Evolutionary conservation across 768 basidiomycete species (phyloP).

Genomic region (Calocybe gangraenosa): DNA sequence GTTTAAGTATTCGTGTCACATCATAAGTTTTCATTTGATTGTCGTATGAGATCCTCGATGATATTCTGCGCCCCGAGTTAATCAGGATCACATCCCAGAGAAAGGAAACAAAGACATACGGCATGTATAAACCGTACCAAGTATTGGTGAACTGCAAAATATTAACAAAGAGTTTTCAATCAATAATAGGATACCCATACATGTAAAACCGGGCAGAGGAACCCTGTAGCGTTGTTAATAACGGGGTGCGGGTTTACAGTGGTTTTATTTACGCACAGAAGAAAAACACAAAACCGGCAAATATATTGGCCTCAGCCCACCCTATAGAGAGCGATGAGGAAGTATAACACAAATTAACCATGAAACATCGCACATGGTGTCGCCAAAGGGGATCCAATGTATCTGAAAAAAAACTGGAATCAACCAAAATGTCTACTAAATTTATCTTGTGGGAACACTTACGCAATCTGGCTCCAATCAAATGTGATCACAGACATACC

Average conservation of each 20-base stretch:
- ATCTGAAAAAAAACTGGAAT: constrained; percentile 22
- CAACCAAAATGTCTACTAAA: too few species aligned
- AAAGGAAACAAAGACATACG: constrained; percentile 28
- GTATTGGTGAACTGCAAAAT: constrained; percentile 52
- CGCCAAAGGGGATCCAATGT: constrained; percentile 51
- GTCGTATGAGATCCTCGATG: constrained; percentile 59
- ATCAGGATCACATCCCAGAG: background rate
- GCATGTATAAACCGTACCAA: constrained; percentile 54
- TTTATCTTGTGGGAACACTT: too few species aligned
- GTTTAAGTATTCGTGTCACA: constrained; percentile 49
- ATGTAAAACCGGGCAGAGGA: constrained; percentile 59
- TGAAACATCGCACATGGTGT: constrained; percentile 29
- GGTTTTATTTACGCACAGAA: constrained; percentile 40
- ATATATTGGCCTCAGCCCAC: constrained; percentile 77
- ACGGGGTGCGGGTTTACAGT: background rate
- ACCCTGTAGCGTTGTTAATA: constrained; percentile 28
- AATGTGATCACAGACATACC: constrained; percentile 45
- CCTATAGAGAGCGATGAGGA: constrained; percentile 17
- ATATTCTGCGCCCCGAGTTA: constrained; percentile 35
- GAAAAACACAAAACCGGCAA: constrained; percentile 59
- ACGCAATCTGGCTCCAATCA: constrained; percentile 61
- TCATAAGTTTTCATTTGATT: constrained; percentile 57
- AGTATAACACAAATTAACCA: background rate
- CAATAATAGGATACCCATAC: too few species aligned
- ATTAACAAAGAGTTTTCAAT: constrained; percentile 1